Conservation (phyloP, 148 eudicot species). For the Dianthus caryophyllus region DNA sequence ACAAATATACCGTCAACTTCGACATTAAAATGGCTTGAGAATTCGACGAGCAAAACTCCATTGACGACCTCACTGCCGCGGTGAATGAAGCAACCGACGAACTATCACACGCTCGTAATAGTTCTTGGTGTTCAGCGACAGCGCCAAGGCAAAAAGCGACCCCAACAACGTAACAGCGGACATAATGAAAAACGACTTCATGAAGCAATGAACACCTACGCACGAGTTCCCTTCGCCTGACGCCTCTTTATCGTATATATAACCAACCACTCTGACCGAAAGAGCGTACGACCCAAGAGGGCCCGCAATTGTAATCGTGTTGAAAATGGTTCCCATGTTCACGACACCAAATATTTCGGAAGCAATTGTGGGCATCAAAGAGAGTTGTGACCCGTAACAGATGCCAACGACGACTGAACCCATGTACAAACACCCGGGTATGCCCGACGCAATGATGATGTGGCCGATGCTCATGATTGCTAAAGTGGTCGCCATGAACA, state of each 20-base stretch:
- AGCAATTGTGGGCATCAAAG: constrained; percentile 72
- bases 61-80: background rate
- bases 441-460: constrained; percentile 50
- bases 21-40: background rate
- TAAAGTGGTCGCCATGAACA: constrained; percentile 56
- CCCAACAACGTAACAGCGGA: constrained; percentile 49
- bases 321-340: constrained; percentile 69
- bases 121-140: constrained; percentile 43
- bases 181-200: constrained; percentile 58
- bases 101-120: constrained; percentile 41
- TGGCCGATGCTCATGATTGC: constrained; percentile 55
- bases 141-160: constrained; percentile 36
- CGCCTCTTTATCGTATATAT: constrained; percentile 57
- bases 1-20: background rate
- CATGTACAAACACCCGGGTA: constrained; percentile 51
- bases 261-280: constrained; percentile 62
- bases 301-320: constrained; percentile 56
- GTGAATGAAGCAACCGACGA: constrained; percentile 24
- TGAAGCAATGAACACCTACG: constrained; percentile 50
- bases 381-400: constrained; percentile 70
- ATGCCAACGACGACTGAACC: constrained; percentile 64
- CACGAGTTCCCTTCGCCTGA: constrained; percentile 36
- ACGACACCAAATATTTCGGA: constrained; percentile 65
- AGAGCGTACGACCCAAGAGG: constrained; percentile 72
- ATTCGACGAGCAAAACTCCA: background rate